These are phyloP conservation scores for Lactuca saligna DNA, from an alignment of 129 eudicot genomes.

Conservation along the genomic window DNA sequence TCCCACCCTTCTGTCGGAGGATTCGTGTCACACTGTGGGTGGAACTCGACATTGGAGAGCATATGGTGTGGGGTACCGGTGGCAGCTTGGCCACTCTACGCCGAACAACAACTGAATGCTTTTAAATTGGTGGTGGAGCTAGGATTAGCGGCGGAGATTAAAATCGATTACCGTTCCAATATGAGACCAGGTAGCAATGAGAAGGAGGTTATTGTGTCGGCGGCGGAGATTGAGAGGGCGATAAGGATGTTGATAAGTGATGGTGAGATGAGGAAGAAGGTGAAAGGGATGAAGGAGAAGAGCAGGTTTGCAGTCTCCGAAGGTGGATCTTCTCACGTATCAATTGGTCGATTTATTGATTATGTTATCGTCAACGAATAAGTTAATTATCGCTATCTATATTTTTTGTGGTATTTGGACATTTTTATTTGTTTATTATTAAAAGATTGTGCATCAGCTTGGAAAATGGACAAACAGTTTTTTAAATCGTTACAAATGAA, in stretches of 20 bases:
- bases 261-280: conserved; percentile 29
- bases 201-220: conserved; percentile 22
- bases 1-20: conserved; percentile 46
- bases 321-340: conserved; percentile 40
- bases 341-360: conserved; percentile 24
- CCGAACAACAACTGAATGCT: conserved; percentile 39
- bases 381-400: no score
- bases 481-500: no score
- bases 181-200: background rate
- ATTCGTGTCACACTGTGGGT: conserved; percentile 57
- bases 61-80: conserved; percentile 56
- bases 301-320: conserved; percentile 36
- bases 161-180: background rate
- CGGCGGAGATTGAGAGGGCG: conserved; percentile 30
- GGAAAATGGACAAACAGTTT: no score
- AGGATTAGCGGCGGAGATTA: conserved; percentile 15
- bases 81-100: conserved; percentile 53
- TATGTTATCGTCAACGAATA: background rate
- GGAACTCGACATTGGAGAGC: conserved; percentile 63
- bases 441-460: no score
- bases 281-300: conserved; percentile 35
- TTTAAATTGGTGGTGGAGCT: conserved; percentile 14
- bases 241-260: conserved; percentile 29
- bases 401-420: background rate
- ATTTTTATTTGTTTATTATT: no score